Conservation (phyloP, 2,329 filamentous ascomycete species). For the Pyrenochaeta sp. region DNA sequence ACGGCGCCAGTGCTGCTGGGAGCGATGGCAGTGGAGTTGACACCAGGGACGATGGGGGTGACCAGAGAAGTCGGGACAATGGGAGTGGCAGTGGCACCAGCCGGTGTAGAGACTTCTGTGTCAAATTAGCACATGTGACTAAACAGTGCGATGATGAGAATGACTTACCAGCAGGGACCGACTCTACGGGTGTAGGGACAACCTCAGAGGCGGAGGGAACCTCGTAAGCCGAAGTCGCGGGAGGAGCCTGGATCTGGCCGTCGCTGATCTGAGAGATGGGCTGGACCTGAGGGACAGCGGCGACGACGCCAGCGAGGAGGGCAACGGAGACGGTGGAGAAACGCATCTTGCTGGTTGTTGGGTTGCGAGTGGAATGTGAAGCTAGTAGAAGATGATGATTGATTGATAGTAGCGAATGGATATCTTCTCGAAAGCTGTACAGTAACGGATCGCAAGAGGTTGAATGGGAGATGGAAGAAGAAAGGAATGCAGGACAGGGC, state of each 20-base stretch:
- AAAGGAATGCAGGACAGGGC: conserved; percentile 11
- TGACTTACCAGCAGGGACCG: conserved; percentile 14
- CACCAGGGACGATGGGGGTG: conserved; percentile 15
- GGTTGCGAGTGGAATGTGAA: conserved; percentile 7
- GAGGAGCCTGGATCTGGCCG: conserved; percentile 49
- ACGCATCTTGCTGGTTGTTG: conserved; percentile 40
- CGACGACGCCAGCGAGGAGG: conserved; percentile 39
- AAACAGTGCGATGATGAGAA: background rate
- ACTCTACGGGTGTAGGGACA: conserved; percentile 2
- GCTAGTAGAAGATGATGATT: conserved; percentile 16
- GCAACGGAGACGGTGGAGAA: conserved; percentile 38
- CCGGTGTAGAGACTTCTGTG: conserved; percentile 11
- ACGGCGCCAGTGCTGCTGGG: conserved; percentile 10
- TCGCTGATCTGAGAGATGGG: conserved; percentile 50
- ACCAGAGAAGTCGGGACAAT: conserved; percentile 13
- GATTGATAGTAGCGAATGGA: conserved; percentile 22
- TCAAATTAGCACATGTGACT: background rate
- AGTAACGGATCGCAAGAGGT: background rate
- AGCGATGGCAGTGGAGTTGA: conserved; percentile 11
- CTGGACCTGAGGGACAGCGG: conserved; percentile 40
- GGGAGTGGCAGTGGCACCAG: conserved; percentile 17
- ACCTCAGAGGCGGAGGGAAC: conserved; percentile 8
- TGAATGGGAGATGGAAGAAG: conserved; percentile 12
- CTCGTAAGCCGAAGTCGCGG: conserved; percentile 25
- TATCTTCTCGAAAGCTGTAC: conserved; percentile 7